These are phyloP conservation scores for Leptographium wingfieldii DNA, from an alignment of 2,329 filamentous ascomycete genomes.

Conservation along the genomic window DNA sequence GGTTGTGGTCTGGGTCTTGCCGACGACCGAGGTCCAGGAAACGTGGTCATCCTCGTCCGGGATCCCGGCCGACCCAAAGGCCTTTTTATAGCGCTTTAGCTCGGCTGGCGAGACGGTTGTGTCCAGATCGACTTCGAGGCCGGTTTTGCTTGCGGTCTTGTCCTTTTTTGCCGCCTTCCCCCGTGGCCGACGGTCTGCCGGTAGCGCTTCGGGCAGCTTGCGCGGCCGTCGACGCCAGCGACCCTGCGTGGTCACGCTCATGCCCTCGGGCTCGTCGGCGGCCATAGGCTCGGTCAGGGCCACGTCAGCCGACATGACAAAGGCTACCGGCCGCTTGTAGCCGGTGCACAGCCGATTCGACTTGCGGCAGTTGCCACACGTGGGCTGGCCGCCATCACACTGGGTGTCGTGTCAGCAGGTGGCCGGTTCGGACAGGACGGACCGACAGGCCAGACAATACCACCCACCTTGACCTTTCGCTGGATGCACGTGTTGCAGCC, in stretches of 20 bases:
- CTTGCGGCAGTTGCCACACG: constrained; percentile 16
- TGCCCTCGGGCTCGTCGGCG: background rate
- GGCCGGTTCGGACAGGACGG: background rate
- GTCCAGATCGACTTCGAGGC: too few relatives aligned
- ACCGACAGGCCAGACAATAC: background rate
- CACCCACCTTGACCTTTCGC: constrained; percentile 12
- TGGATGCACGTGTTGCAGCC: constrained; percentile 13
- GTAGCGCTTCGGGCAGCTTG: background rate
- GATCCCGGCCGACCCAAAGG: too few relatives aligned
- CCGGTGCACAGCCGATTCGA: constrained; percentile 14
- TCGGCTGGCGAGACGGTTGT: too few relatives aligned
- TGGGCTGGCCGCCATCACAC: constrained; percentile 12
- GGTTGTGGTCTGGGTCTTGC: too few relatives aligned
- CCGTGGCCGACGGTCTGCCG: background rate
- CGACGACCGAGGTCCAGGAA: too few relatives aligned
- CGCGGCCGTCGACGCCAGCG: constrained; percentile 8
- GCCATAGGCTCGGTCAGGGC: background rate
- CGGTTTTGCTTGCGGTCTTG: too few relatives aligned
- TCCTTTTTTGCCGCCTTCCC: too few relatives aligned
- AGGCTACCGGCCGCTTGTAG: constrained; percentile 13
- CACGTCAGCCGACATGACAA: constrained; percentile 10
- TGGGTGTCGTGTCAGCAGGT: background rate
- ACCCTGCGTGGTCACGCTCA: constrained; percentile 7
- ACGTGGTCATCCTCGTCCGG: too few relatives aligned
- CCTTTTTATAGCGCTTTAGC: too few relatives aligned